These are phyloP conservation scores for Bretziella fagacearum DNA, from an alignment of 2,329 filamentous ascomycete species.

Conservation along the genomic window DNA sequence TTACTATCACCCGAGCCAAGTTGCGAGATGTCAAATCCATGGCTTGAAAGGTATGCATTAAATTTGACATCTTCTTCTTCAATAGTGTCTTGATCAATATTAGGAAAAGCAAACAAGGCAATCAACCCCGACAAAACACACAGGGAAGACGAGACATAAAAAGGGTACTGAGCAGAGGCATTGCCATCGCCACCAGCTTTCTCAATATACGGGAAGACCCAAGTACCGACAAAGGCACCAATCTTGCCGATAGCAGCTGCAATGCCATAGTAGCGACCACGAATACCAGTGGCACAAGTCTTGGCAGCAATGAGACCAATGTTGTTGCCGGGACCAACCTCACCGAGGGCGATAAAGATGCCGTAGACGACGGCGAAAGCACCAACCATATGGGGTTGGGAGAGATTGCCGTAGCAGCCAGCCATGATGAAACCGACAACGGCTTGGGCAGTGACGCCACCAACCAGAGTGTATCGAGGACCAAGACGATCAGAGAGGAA, in stretches of 20 bases:
- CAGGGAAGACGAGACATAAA: conserved; percentile 65
- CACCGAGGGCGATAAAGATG: conserved; percentile 24
- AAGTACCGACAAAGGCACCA: conserved; percentile 72
- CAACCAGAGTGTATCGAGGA: conserved; percentile 53
- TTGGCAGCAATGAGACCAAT: conserved; percentile 78
- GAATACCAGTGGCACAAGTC: conserved; percentile 73
- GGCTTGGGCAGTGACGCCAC: conserved; percentile 56
- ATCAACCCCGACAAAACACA: conserved; percentile 54
- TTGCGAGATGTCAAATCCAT: conserved; percentile 58
- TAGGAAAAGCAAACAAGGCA: conserved; percentile 48
- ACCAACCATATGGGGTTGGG: conserved; percentile 30
- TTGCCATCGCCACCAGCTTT: conserved; percentile 37
- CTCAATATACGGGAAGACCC: conserved; percentile 60
- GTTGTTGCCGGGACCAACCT: conserved; percentile 73
- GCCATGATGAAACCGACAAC: conserved; percentile 81
- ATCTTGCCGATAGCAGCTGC: conserved; percentile 60
- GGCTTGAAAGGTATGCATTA: conserved; percentile 49
- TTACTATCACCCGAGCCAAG: too few relatives aligned
- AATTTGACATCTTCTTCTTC: conserved; percentile 60
- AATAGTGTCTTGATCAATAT: conserved; percentile 76
- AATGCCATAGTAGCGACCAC: conserved; percentile 55
- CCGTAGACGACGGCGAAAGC: conserved; percentile 25
- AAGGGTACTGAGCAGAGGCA: conserved; percentile 64
- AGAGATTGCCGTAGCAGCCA: conserved; percentile 55
- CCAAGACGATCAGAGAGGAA: conserved; percentile 64